phyloP scores from a whole-genome alignment of 176 grass and related monocot genomes.

The Elymus sibiricus region DNA sequence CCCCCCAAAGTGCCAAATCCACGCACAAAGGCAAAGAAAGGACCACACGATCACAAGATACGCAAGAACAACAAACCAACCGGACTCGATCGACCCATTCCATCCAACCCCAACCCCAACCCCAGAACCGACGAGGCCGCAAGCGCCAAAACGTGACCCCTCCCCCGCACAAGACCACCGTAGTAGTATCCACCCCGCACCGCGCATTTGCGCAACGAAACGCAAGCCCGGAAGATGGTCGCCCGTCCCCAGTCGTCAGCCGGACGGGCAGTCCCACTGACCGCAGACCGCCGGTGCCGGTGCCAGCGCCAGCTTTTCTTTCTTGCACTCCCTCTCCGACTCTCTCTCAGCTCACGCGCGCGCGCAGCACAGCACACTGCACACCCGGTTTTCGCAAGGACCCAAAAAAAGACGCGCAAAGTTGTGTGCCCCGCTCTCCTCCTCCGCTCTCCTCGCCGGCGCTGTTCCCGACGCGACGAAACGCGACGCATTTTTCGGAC shows the following conservation, averaged over 20 bases:
- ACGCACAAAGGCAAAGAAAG: neutral
- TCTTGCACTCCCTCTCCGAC: neutral
- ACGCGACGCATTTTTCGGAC: neutral
- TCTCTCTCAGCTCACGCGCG: neutral
- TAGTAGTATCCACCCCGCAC: neutral
- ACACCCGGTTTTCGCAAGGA: conserved; percentile 25
- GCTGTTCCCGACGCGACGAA: conserved; percentile 18
- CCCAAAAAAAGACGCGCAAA: conserved; percentile 20
- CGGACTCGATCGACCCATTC: neutral
- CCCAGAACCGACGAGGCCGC: neutral
- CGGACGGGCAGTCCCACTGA: neutral
- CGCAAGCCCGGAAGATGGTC: neutral
- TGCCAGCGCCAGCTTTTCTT: neutral
- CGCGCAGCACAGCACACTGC: too few species aligned
- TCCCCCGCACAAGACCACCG: conserved; percentile 8
- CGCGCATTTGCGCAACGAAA: neutral
- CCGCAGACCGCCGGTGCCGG: neutral
- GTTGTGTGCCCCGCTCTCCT: neutral
- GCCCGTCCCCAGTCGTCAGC: neutral
- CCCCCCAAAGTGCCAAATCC: neutral
- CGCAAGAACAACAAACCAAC: neutral
- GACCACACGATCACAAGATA: conserved; percentile 11
- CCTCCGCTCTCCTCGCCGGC: too few species aligned
- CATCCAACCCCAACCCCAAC: neutral
- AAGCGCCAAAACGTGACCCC: neutral